phyloP scores from a whole-genome alignment of 2,329 filamentous ascomycete genomes.

The Colletotrichum abscissum region DNA sequence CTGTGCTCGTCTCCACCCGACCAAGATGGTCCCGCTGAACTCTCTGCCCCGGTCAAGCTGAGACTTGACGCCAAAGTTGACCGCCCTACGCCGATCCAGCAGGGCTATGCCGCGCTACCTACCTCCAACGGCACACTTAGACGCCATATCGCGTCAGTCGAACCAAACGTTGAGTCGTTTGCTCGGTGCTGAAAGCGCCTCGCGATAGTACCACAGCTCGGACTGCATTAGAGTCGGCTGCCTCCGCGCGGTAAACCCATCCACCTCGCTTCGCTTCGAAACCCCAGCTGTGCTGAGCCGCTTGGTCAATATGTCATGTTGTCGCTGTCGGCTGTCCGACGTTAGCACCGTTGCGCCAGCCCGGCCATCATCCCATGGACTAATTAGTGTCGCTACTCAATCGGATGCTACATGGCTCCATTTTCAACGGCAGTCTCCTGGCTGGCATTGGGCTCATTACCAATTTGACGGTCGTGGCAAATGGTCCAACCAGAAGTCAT shows the following conservation, averaged over 20 bases:
- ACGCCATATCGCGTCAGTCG: neutral
- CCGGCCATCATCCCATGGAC: neutral
- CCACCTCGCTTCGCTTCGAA: neutral
- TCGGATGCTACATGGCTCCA: neutral
- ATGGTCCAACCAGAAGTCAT: neutral
- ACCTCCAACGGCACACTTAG: neutral
- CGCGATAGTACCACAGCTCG: neutral
- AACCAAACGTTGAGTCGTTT: neutral
- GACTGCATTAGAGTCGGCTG: neutral
- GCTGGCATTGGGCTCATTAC: neutral
- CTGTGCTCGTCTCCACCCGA: neutral
- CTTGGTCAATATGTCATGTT: neutral
- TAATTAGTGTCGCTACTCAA: neutral
- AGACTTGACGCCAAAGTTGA: neutral
- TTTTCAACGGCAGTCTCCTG: neutral
- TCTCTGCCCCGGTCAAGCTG: constrained; percentile 21
- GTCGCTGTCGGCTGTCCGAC: neutral
- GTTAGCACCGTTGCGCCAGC: neutral
- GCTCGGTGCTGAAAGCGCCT: neutral
- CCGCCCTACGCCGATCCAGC: neutral
- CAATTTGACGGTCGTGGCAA: neutral
- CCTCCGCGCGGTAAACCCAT: neutral
- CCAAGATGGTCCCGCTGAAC: constrained; percentile 1
- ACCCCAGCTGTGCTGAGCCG: neutral
- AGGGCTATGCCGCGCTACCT: constrained; percentile 9